Base-by-base conservation (phyloP, 23 red algal genomes). In the Agarophyton chilense region DNA sequence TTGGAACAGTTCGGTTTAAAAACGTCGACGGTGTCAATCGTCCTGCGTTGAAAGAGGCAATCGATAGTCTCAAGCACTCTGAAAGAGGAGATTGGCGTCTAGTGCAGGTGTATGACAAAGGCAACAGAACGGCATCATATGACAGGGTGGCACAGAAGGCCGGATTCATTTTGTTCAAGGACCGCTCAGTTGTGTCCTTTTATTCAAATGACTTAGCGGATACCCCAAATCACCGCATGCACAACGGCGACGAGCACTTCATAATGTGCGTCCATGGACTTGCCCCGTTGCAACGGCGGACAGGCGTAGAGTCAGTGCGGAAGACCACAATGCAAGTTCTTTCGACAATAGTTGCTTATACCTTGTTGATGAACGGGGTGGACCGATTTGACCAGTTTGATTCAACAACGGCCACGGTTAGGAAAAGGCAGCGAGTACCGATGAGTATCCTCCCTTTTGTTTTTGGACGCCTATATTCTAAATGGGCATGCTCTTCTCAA, bases 11-110 rank as follows among this genome's bases (percentile, higher is more conserved):
- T 8, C 22, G 67, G 14, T 73, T 73, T 47, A 42, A 19, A 42
- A 73, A 73, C 14, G 43, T 73, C 19, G 67, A 73, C 43, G 67
- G 43, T 45, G 39, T 73, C 43, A 73, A 73, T 42, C 55, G 55
- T 11, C 22, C 55, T 10, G 55, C 55, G 2, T 58, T 58, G 22
- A 58, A 58, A 28, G 22, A 28, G 22, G 55, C 1, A 29, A 58
- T 58, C 10, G 55, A 58, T 0, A 58, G 22, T 25, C 55, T 58
- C 2, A 28, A 2, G 22, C 55, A 58, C 29, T 8, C 55, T 1
- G 17, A 28, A 28, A 28, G 55, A 2, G 55, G 55, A 54, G 51
- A 54, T 54, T 54, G 6, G 51, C 51, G 51, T 21, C 13, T 54
- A 6, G 51, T 54, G 17, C 7, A 54, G 13, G 51, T 54, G 51